These are phyloP conservation scores for Cladosporium sp. DNA, from an alignment of 2,329 filamentous ascomycete species.

Conservation along the genomic window DNA sequence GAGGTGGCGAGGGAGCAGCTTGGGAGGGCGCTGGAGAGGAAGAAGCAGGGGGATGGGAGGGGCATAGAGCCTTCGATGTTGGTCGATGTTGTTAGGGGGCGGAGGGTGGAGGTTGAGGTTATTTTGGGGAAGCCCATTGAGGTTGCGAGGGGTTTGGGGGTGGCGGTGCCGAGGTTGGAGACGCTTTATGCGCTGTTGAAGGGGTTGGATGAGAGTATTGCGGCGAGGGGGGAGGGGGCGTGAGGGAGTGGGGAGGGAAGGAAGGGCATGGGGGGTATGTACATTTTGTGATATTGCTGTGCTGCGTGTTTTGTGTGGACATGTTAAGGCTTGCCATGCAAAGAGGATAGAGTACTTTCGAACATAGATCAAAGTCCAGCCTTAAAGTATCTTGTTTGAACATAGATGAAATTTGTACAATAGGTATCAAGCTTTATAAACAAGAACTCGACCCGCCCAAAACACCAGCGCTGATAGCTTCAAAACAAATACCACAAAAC, in stretches of 20 bases:
- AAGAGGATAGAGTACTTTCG: too few relatives aligned
- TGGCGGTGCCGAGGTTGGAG: conserved; percentile 40
- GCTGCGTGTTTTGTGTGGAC: too few relatives aligned
- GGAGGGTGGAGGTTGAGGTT: conserved; percentile 48
- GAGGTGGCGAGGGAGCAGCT: conserved; percentile 31
- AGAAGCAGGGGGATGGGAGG: conserved; percentile 30
- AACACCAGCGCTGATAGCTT: not conserved
- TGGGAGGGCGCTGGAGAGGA: conserved; percentile 23
- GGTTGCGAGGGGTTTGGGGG: conserved; percentile 37
- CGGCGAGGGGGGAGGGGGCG: conserved; percentile 20
- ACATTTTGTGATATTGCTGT: too few relatives aligned
- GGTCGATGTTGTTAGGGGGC: conserved; percentile 40
- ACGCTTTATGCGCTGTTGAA: conserved; percentile 44
- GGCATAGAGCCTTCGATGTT: conserved; percentile 50
- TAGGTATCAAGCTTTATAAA: not conserved
- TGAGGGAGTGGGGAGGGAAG: conserved; percentile 16
- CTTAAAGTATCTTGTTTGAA: too few relatives aligned
- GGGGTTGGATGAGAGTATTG: conserved; percentile 36
- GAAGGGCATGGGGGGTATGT: not conserved
- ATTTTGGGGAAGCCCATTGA: conserved; percentile 46
- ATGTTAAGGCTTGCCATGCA: too few relatives aligned
- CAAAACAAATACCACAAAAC: not conserved
- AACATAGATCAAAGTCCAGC: too few relatives aligned
- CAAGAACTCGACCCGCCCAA: too few relatives aligned
- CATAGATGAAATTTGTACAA: not conserved